These are phyloP conservation scores for Fibroporia radiculosa DNA, from an alignment of 768 basidiomycete species.

Conservation along the genomic window DNA sequence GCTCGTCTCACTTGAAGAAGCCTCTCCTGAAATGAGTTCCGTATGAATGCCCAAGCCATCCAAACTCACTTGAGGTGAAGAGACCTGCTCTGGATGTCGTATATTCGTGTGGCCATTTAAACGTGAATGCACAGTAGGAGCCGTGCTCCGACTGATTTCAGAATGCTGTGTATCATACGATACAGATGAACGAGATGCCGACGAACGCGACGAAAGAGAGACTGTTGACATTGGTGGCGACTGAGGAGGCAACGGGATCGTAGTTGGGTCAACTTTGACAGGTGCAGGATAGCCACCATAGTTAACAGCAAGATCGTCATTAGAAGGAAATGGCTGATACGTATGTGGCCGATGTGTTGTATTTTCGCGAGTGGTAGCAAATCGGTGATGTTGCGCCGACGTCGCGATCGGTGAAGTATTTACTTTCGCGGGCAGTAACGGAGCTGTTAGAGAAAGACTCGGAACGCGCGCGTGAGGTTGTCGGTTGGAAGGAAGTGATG, in stretches of 20 bases:
- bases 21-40: slow-evolving; percentile 4
- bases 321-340: slow-evolving; percentile 13
- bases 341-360: slow-evolving; percentile 12
- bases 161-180: slow-evolving; percentile 33
- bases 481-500: slow-evolving; percentile 13
- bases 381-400: slow-evolving; percentile 14
- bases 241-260: slow-evolving; percentile 55
- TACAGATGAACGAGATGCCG: slow-evolving; percentile 46
- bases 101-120: slow-evolving; percentile 20
- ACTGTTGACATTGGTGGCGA: slow-evolving; percentile 67
- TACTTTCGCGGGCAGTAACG: slow-evolving; percentile 16
- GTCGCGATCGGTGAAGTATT: slow-evolving; percentile 11
- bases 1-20: slow-evolving; percentile 9
- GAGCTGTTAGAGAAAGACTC: slow-evolving; percentile 22
- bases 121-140: slow-evolving; percentile 36
- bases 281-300: slow-evolving; percentile 14
- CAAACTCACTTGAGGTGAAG: slow-evolving; percentile 14
- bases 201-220: slow-evolving; percentile 75
- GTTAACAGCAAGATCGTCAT: slow-evolving; percentile 20
- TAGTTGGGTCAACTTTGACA: slow-evolving; percentile 44
- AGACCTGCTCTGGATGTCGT: slow-evolving; percentile 24
- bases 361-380: slow-evolving; percentile 17
- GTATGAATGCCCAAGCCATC: slow-evolving; percentile 11
- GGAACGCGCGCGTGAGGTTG: slow-evolving; percentile 23
- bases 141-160: slow-evolving; percentile 28